Conservation (phyloP, 192 early-diverging fungal genomes). For the Lunasporangiospora selenospora region DNA sequence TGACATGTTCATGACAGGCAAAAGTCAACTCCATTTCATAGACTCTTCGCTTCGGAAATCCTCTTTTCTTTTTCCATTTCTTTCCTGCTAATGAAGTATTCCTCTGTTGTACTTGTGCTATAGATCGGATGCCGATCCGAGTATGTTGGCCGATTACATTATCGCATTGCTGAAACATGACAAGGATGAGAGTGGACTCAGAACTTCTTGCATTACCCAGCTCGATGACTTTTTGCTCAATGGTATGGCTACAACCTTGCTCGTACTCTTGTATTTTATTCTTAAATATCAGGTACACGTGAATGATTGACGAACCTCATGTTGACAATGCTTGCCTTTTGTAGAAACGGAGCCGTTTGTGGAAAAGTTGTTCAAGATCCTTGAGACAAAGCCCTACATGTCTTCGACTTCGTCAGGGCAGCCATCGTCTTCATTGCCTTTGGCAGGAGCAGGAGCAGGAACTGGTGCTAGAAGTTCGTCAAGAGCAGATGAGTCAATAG, state of each 20-base stretch:
- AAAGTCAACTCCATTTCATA: too few relatives aligned
- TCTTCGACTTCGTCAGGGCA: neutral
- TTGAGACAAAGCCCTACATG: slow-evolving; percentile 56
- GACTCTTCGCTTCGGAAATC: too few relatives aligned
- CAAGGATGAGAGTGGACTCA: slow-evolving; percentile 62
- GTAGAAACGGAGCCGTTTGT: slow-evolving; percentile 77
- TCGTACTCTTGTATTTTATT: slow-evolving; percentile 19
- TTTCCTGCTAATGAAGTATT: slow-evolving; percentile 1
- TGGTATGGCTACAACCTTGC: slow-evolving; percentile 52
- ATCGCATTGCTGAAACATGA: slow-evolving; percentile 79
- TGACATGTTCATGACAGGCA: too few relatives aligned
- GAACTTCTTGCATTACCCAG: slow-evolving; percentile 61
- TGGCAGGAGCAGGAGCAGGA: neutral
- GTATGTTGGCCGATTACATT: slow-evolving; percentile 81
- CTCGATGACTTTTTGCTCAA: slow-evolving; percentile 80
- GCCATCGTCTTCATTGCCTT: too few relatives aligned
- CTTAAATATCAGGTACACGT: slow-evolving; percentile 3
- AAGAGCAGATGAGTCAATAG: too few relatives aligned
- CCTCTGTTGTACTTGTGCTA: too few relatives aligned
- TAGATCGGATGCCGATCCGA: slow-evolving; percentile 73
- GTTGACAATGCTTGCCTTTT: neutral
- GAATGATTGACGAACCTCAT: slow-evolving; percentile 3
- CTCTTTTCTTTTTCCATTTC: neutral
- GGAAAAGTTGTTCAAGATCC: slow-evolving; percentile 58
- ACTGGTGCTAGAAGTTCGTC: neutral